Base-by-base conservation (phyloP, 805 yeast genomes). In the Kodamaea hsintzibuensis region DNA sequence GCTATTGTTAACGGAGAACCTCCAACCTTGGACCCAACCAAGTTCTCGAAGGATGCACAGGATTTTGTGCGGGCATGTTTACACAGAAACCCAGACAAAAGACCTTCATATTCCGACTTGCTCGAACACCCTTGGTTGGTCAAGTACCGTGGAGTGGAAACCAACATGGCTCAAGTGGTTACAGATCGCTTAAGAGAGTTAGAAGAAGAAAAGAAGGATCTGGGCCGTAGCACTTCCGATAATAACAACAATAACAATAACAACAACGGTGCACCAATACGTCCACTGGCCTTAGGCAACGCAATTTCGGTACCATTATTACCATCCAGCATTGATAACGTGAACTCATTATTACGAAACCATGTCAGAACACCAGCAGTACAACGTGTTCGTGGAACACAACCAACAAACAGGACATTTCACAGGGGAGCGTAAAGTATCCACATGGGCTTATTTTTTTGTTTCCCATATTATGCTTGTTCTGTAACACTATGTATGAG, bases 91-190 rank as follows among this genome's bases (percentile, higher is more conserved):
- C 96, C 99, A 1, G 82, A 82, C 27, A 74, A 82, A 56, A 82
- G 99, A 60, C 97, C 98, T 14, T 82, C 85, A 2, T 95, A 95
- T 67, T 81, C 84, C 1, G 81, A 86, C 50, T 78, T 95, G 53
- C 73, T 92, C 51, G 76, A 81, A 37, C 96, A 90, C 66, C 95
- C 95, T 2, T 95, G 99, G 98, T 73, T 95, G 55, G 67, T 74
- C 27, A 79, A 77, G 58, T 79, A 80, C 61, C 66, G 79, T 50
- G 74, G 77, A 7, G 59, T 57, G 42, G 69, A 69, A 18, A 70
- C 73, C 16, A 66, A 65, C 43, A 64, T 74, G 57, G 70, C 60
- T 35, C 68, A 61, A 35, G 59, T 66, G 53, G 76, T 74, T 18
- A 64, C 59, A 18, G 57, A 52, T 9, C 61, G 67, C 46, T 56